These are phyloP conservation scores for Citrus maxima DNA, from an alignment of 345 rosid genomes.

Conservation along the genomic window DNA sequence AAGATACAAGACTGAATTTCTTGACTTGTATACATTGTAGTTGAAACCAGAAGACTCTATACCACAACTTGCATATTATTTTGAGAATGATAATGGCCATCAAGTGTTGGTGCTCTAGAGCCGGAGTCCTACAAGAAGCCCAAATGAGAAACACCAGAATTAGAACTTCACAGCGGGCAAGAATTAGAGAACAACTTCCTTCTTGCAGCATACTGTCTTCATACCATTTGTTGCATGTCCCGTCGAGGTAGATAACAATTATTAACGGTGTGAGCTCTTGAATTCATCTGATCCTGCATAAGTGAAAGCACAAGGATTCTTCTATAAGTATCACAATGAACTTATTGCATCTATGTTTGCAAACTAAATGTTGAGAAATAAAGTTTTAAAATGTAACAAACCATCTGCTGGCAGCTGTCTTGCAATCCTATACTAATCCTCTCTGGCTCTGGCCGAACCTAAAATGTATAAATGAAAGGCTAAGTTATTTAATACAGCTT, in stretches of 20 bases:
- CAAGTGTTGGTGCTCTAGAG: conserved; percentile 42
- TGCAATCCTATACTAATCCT: conserved; percentile 32
- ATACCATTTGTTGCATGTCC: conserved; percentile 40
- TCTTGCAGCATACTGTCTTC: neutral
- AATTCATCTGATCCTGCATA: conserved; percentile 42
- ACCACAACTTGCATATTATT: conserved; percentile 45
- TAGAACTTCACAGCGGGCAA: conserved; percentile 1
- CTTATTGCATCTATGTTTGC: neutral
- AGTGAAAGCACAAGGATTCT: neutral
- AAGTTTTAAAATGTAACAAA: conserved; percentile 18
- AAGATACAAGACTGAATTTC: conserved; percentile 3
- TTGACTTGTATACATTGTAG: neutral
- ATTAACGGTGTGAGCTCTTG: conserved; percentile 35
- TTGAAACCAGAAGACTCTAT: conserved; percentile 14
- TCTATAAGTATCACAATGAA: neutral
- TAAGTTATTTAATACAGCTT: neutral
- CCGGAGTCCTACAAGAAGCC: conserved; percentile 36
- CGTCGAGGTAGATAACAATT: conserved; percentile 45
- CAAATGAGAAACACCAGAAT: conserved; percentile 1
- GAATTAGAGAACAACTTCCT: neutral
- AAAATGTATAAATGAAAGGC: conserved; percentile 10
- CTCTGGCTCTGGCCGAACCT: conserved; percentile 35
- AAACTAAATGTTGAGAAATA: neutral
- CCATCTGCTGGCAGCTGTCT: conserved; percentile 41
- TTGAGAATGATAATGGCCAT: conserved; percentile 39